A percentile compares a stretch with the other conserved stretches of the same genome.
Conservation (phyloP, 106 monocot genomes). For the Dendrobium chrysotoxum region DNA sequence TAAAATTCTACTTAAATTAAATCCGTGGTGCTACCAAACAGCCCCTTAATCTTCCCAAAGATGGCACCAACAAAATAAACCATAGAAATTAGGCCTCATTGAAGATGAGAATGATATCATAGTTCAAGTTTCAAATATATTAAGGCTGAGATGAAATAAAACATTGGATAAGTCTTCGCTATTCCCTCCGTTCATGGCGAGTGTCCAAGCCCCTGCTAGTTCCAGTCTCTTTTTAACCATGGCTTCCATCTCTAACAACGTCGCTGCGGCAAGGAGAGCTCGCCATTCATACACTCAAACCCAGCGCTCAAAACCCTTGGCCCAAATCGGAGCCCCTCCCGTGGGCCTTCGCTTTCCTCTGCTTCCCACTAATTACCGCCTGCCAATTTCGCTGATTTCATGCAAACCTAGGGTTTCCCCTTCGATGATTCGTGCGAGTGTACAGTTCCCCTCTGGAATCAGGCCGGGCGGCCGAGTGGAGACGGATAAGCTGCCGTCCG, state of each 20-base stretch:
- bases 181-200: background rate
- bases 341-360: background rate
- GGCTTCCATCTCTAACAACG: constrained; percentile 33
- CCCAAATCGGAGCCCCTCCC: constrained; percentile 1
- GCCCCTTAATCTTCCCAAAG: too few relatives aligned
- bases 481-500: constrained; percentile 70
- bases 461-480: constrained; percentile 62
- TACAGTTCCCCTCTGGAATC: constrained; percentile 39
- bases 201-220: background rate
- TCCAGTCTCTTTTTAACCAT: constrained; percentile 7
- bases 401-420: constrained; percentile 8
- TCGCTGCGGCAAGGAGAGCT: constrained; percentile 6
- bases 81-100: too few relatives aligned
- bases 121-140: too few relatives aligned
- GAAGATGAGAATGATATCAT: too few relatives aligned
- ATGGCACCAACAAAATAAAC: too few relatives aligned
- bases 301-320: constrained; percentile 11
- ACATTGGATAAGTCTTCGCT: background rate
- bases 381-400: constrained; percentile 13
- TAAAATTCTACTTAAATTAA: too few relatives aligned
- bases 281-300: constrained; percentile 7
- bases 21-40: too few relatives aligned
- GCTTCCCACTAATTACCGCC: background rate
- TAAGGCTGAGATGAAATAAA: too few relatives aligned
- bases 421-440: constrained; percentile 33